phyloP scores from a whole-genome alignment of 352 stramenopile species.

The Pythium aristosporum region DNA sequence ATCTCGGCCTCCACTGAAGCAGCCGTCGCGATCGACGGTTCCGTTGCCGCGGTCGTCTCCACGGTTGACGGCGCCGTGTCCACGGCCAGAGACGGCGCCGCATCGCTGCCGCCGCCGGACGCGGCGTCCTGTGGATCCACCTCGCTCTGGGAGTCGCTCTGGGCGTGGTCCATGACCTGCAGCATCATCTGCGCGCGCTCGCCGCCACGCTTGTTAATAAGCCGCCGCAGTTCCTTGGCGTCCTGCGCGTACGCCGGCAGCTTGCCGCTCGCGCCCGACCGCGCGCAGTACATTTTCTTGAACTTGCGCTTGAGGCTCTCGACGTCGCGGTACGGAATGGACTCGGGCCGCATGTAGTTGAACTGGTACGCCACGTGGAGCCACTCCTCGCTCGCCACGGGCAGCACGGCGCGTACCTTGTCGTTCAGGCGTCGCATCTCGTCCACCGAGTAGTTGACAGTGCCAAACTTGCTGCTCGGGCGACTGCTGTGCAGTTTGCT shows the following conservation, averaged over 20 bases:
- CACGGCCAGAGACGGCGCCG: neutral
- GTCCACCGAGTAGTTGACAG: constrained; percentile 66
- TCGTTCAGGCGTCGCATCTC: constrained; percentile 68
- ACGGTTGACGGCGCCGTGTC: too few relatives aligned
- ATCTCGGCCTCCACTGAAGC: neutral
- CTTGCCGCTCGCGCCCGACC: constrained; percentile 18
- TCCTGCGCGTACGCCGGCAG: constrained; percentile 52
- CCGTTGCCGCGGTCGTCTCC: neutral
- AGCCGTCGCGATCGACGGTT: neutral
- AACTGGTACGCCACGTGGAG: constrained; percentile 66
- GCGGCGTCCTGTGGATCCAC: constrained; percentile 16
- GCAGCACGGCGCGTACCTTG: constrained; percentile 56
- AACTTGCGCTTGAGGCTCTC: constrained; percentile 71
- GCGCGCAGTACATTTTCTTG: constrained; percentile 70
- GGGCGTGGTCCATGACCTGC: constrained; percentile 19
- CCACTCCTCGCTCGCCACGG: constrained; percentile 51
- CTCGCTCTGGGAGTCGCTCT: constrained; percentile 40
- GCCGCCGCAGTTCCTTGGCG: constrained; percentile 46
- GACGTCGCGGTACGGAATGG: constrained; percentile 59
- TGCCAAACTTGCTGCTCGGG: constrained; percentile 60
- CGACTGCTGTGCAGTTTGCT: constrained; percentile 23
- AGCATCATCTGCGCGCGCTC: constrained; percentile 31
- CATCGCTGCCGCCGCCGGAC: neutral
- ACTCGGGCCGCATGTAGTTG: constrained; percentile 62
- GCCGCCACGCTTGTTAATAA: constrained; percentile 45